Evolutionary conservation across 441 rosid species (phyloP), one percentile per base, ranked within the genome.

Genomic region (Pelargonium hybrid): DNA sequence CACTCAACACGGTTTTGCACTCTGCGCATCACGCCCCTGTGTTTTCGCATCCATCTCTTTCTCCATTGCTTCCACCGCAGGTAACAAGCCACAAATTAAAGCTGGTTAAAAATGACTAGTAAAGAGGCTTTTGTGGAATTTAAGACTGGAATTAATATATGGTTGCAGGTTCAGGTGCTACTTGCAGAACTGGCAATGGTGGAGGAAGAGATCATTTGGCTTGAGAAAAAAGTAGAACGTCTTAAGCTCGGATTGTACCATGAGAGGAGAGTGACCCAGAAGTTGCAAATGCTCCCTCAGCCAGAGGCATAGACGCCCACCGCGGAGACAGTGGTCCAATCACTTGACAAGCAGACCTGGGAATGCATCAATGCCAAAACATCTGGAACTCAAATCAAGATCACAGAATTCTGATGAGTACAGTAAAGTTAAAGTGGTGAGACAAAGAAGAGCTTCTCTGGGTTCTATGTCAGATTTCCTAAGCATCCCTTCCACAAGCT

Each of bases 131-230:
- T n/a, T n/a, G n/a, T n/a, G n/a, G n/a, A 39, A 31, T 18, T 13
- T 14, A 25, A 17, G 13, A 37, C 7, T 65, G 65, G 7, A 13
- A 15, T n/a, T n/a, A n/a, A n/a, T n/a, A n/a, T n/a, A 15, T 48
- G n/a, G 9, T 50, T 43, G 62, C 84, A 93, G 97, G 88, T 89
- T 75, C 86, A 78, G 34, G 82, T 77, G 66, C 84, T 91, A 37
- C 83, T 93, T 11, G 69, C 82, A 41, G 96, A 93, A 74, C 43
- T 91, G 73, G 87, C 95, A 37, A 69, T 74, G 77, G 93, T 84
- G 41, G 96, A 93, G 76, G 87, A 89, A 69, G 95, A 93, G 85
- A 89, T 93, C 15, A 41, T 79, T 43, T 78, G 84, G 86, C 80
- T 91, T 13, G 97, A 93, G 86, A 78, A 84, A 68, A 87, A 81